Base-by-base conservation (phyloP, 805 yeast species). In the Starmerella stigmatis region DNA sequence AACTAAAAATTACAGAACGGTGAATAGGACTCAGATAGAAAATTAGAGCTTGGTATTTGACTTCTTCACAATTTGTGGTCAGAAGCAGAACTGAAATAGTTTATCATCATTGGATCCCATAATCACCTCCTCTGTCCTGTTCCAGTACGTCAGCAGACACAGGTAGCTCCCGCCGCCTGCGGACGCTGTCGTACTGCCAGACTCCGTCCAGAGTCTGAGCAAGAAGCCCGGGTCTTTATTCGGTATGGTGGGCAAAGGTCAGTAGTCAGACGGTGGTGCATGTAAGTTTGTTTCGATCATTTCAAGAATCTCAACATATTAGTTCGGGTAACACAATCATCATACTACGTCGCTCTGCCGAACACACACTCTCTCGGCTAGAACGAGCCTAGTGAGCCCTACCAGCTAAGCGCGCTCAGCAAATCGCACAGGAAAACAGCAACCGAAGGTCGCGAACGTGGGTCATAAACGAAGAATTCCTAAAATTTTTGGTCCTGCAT, bases 401-500 rank as follows among this genome's bases (percentile, higher is more conserved):
- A 32, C 43, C 50, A 47, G 47, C 50, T 47, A 43, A 25, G 42
- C 40, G 20, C 31, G 30, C 31, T 11, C 22, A 36, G 47, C 41
- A 27, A 26, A 41, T 23, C 15, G 32, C 10, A 15, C 5, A 6
- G 16, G 12, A 28, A 4, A 17, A 17, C 19, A 26, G 25, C 15
- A 22, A 5, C 5, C n/a, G 13, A 41, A 32, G n/a, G 9, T n/a
- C 13, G 39, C 8, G 7, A 11, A 13, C 27, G 16, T 38, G 41
- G 54, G 57, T 56, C 58, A 56, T 56, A 53, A 55, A 56, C 58
- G 60, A 56, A 53, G 58, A 56, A 56, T 57, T 57, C 59, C 59
- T 56, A 37, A 50, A 46, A 47, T 40, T 30, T 25, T 50, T 57
- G 54, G 59, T 57, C 60, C 60, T 56, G 60, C 60, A 56, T 56